These are phyloP conservation scores for Zoysia pacifica DNA, from an alignment of 176 grass and related monocot species.

Conservation along the genomic window DNA sequence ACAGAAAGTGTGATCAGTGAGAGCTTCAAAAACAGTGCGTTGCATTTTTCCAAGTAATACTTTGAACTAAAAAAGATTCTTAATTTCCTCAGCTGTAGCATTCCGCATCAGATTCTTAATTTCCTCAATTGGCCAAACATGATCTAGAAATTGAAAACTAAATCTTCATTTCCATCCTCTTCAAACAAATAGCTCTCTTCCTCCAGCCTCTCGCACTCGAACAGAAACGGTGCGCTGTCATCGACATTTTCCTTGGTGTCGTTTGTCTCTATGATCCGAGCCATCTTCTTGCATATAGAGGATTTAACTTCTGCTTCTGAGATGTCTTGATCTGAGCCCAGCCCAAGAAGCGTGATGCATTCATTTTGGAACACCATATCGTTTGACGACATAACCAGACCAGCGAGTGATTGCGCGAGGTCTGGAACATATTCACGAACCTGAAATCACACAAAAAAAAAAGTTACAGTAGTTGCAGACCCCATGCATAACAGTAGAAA, in stretches of 20 bases:
- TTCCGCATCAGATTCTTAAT: too few species aligned
- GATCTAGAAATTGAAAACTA: constrained; percentile 46
- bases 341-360: constrained; percentile 52
- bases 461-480: background rate
- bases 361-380: constrained; percentile 58
- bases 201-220: constrained; percentile 52
- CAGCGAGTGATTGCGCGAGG: constrained; percentile 57
- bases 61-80: too few species aligned
- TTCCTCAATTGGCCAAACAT: background rate
- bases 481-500: background rate
- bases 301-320: constrained; percentile 38
- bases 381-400: constrained; percentile 55
- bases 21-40: too few species aligned
- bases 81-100: too few species aligned
- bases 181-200: constrained; percentile 32
- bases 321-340: constrained; percentile 35
- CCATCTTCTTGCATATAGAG: constrained; percentile 61
- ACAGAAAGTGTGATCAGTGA: too few species aligned
- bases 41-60: too few species aligned
- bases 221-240: constrained; percentile 45
- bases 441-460: constrained; percentile 34
- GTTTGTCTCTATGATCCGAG: constrained; percentile 53
- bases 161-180: constrained; percentile 39
- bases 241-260: constrained; percentile 43
- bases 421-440: constrained; percentile 54